Conservation (phyloP, 768 basidiomycete species). For the Podaxis carcinomalis region DNA sequence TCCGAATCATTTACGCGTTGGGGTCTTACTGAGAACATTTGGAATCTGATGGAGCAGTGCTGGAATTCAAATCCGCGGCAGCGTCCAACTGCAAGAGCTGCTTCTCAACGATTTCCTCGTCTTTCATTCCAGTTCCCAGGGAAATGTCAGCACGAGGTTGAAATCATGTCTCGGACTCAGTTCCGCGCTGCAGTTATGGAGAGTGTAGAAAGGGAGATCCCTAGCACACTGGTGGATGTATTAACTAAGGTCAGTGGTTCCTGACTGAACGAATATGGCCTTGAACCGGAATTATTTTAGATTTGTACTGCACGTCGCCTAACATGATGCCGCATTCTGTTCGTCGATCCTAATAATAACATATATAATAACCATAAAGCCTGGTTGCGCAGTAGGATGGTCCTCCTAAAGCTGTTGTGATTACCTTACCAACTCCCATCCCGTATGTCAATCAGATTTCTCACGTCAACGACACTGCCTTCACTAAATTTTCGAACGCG, state of each 20-base stretch:
- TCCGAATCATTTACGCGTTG: conserved; percentile 10
- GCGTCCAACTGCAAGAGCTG: conserved; percentile 14
- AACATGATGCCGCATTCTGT: neutral
- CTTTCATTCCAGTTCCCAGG: too few relatives aligned
- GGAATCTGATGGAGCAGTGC: conserved; percentile 20
- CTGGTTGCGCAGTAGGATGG: too few relatives aligned
- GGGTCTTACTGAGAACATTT: conserved; percentile 17
- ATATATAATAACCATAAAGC: too few relatives aligned
- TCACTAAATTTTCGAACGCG: too few relatives aligned
- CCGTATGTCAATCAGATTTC: too few relatives aligned
- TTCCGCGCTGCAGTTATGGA: neutral
- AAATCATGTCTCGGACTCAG: neutral
- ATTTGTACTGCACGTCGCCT: neutral
- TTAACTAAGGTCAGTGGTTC: neutral
- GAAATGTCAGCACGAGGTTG: neutral
- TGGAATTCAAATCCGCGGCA: conserved; percentile 17
- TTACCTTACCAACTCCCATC: too few relatives aligned
- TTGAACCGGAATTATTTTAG: neutral
- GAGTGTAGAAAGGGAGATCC: neutral
- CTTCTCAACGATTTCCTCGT: neutral
- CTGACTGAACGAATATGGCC: neutral
- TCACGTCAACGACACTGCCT: too few relatives aligned
- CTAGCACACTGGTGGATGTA: neutral
- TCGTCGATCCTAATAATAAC: too few relatives aligned
- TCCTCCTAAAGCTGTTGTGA: too few relatives aligned